Evolutionary conservation across 1,139 yeast genomes (phyloP).

Genomic region (Blastobotrys indianensis): DNA sequence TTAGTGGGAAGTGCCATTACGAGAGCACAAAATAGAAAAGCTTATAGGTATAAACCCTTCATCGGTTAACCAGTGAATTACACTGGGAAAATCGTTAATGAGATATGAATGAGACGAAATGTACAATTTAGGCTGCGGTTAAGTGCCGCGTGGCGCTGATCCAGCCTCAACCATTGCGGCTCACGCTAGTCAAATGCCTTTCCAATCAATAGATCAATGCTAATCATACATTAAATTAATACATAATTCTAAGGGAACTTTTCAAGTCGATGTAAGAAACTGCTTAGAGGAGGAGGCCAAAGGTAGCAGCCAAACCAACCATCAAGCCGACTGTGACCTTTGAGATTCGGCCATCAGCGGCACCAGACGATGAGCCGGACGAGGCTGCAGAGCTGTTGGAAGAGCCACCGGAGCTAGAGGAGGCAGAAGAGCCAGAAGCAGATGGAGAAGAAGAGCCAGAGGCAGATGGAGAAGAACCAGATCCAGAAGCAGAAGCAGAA

Average conservation of each 20-base stretch:
- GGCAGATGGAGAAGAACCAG: constrained; percentile 13
- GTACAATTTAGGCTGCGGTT: not conserved
- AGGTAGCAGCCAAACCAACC: constrained; percentile 18
- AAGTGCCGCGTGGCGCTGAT: not conserved
- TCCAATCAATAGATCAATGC: not conserved
- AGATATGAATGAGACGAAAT: too few species aligned
- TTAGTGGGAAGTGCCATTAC: too few species aligned
- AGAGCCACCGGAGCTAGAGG: constrained; percentile 14
- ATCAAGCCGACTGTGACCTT: constrained; percentile 19
- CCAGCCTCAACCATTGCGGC: not conserved
- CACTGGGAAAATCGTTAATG: too few species aligned
- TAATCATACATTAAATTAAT: not conserved
- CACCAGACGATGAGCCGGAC: constrained; percentile 10
- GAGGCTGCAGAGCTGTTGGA: constrained; percentile 16
- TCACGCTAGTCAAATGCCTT: not conserved
- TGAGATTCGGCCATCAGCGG: constrained; percentile 14
- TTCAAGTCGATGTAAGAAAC: not conserved
- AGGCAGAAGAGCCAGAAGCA: constrained; percentile 17
- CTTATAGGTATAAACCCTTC: not conserved
- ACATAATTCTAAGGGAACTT: not conserved
- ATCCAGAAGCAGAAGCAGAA: constrained; percentile 10
- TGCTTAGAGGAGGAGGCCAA: constrained; percentile 15
- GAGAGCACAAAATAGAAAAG: too few species aligned
- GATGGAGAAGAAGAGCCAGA: constrained; percentile 13
- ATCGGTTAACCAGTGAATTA: too few species aligned